Percentiles rank a stretch among this genome's conserved stretches.
These are phyloP conservation scores for Lathyrus tuberosus DNA, from an alignment of 306 rosid genomes.

Conservation along the genomic window DNA sequence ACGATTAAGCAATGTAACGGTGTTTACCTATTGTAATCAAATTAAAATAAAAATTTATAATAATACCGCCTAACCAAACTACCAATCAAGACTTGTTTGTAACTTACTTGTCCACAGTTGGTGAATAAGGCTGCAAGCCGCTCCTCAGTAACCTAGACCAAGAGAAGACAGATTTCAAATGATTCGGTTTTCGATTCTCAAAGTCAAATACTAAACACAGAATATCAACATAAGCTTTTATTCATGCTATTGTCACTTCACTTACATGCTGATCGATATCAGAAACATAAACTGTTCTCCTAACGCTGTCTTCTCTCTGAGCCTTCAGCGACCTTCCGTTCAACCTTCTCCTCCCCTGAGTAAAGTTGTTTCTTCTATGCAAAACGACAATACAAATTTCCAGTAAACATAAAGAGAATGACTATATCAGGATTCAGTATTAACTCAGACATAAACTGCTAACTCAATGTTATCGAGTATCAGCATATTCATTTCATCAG, in stretches of 20 bases:
- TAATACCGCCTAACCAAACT: not conserved
- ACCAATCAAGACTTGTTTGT: constrained; percentile 26
- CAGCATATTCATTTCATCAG: constrained; percentile 14
- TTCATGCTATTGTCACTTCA: constrained; percentile 23
- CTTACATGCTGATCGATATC: constrained; percentile 95
- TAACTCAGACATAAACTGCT: constrained; percentile 17
- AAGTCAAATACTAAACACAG: constrained; percentile 18
- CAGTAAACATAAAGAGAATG: constrained; percentile 27
- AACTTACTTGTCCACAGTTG: constrained; percentile 87
- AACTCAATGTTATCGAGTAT: constrained; percentile 1
- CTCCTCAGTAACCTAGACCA: constrained; percentile 92
- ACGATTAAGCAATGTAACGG: constrained; percentile 17
- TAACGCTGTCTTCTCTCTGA: constrained; percentile 81
- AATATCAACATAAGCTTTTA: constrained; percentile 15
- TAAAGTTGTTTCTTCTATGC: constrained; percentile 76
- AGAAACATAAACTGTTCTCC: constrained; percentile 94
- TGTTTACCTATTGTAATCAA: not conserved
- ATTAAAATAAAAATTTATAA: not conserved
- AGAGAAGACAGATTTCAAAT: constrained; percentile 34
- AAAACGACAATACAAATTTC: constrained; percentile 23
- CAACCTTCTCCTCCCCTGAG: constrained; percentile 82
- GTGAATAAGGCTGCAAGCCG: constrained; percentile 92
- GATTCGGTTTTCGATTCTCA: constrained; percentile 23
- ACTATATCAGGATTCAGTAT: constrained; percentile 16
- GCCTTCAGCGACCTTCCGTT: constrained; percentile 79